Conservation (phyloP, 2,329 filamentous ascomycete species). For the Daldinia eschscholtzii region DNA sequence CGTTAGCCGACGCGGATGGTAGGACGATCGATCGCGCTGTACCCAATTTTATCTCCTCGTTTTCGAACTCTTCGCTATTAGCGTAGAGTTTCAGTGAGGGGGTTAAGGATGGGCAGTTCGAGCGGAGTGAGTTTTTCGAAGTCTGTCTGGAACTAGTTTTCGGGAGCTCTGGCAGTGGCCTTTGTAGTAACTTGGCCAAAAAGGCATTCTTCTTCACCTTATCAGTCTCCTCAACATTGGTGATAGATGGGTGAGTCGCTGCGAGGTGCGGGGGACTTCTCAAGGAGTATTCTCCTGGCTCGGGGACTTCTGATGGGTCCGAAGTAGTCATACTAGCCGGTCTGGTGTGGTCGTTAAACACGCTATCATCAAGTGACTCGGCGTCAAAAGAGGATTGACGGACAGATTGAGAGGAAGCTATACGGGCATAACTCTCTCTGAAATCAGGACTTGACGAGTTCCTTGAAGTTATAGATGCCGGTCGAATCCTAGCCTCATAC, state of each 20-base stretch:
- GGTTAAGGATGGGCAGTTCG: slow-evolving; percentile 52
- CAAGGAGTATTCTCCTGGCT: slow-evolving; percentile 34
- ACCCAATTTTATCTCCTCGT: slow-evolving; percentile 49
- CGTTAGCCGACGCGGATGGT: slow-evolving; percentile 49
- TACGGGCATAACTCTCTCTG: not conserved
- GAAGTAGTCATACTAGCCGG: slow-evolving; percentile 15
- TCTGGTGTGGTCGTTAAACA: slow-evolving; percentile 30
- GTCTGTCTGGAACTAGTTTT: slow-evolving; percentile 41
- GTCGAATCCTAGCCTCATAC: slow-evolving; percentile 25
- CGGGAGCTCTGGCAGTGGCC: slow-evolving; percentile 51
- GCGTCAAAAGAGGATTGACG: slow-evolving; percentile 40
- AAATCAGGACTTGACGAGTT: not conserved
- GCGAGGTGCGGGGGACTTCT: slow-evolving; percentile 39
- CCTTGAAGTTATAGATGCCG: slow-evolving; percentile 19
- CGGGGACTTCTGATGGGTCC: slow-evolving; percentile 14
- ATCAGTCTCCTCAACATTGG: slow-evolving; percentile 5
- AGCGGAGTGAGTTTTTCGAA: slow-evolving; percentile 49
- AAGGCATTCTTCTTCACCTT: slow-evolving; percentile 13
- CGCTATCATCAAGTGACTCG: slow-evolving; percentile 28
- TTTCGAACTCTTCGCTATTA: slow-evolving; percentile 52
- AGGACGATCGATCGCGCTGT: slow-evolving; percentile 49
- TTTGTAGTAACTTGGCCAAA: slow-evolving; percentile 38
- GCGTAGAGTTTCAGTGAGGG: slow-evolving; percentile 51
- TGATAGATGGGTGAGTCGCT: slow-evolving; percentile 4
- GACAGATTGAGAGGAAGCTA: slow-evolving; percentile 12